Evolutionary conservation across 2,329 filamentous ascomycete genomes (phyloP).

Genomic region (Fusarium penzigii): DNA sequence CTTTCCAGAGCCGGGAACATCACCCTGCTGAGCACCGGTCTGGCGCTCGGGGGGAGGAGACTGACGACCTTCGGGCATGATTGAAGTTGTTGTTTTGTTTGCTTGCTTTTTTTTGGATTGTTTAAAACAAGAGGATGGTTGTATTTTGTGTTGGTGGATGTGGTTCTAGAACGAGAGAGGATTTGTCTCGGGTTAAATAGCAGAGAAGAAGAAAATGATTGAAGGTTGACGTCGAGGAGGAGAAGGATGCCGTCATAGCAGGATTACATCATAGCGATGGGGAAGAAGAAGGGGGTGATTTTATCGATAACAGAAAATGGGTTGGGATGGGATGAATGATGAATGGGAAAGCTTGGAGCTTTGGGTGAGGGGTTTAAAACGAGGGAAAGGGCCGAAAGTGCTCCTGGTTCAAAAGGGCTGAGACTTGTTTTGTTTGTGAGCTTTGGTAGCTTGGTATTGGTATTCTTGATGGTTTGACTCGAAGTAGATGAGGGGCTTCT

Average conservation of each 20-base stretch:
- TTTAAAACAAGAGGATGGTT: background rate
- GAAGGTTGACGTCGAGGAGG: slow-evolving; percentile 26
- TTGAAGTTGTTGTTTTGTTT: slow-evolving; percentile 22
- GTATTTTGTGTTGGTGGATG: background rate
- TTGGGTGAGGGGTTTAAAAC: background rate
- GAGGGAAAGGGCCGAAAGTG: too few species aligned
- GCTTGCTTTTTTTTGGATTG: slow-evolving; percentile 9
- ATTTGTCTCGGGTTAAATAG: slow-evolving; percentile 1
- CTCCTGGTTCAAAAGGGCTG: background rate
- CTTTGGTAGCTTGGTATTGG: background rate
- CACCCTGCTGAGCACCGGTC: slow-evolving; percentile 63
- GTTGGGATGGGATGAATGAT: background rate
- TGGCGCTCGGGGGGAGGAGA: slow-evolving; percentile 75
- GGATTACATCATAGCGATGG: slow-evolving; percentile 28
- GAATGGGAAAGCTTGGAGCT: background rate
- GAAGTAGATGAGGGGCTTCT: background rate
- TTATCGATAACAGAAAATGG: background rate
- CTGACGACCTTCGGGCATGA: slow-evolving; percentile 74
- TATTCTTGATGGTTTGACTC: background rate
- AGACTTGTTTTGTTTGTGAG: background rate
- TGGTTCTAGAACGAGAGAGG: background rate
- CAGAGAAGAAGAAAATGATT: slow-evolving; percentile 14
- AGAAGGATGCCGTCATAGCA: slow-evolving; percentile 29
- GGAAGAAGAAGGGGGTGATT: slow-evolving; percentile 13
- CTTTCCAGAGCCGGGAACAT: slow-evolving; percentile 57